Evolutionary conservation across 495 filamentous ascomycete genomes (phyloP).

Genomic region (Bacidia gigantensis): DNA sequence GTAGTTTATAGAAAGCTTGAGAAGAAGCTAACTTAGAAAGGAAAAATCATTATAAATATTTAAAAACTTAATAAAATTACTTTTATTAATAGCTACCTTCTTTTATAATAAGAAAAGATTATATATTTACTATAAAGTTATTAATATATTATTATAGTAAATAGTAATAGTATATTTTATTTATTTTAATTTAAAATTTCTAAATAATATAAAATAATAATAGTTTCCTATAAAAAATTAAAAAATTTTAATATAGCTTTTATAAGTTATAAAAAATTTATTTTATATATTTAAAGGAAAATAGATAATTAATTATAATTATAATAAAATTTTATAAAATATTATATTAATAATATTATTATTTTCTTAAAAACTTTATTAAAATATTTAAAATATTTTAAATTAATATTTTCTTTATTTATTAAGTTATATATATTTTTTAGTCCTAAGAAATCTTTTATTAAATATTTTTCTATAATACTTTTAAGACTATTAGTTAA

Average conservation of each 20-base stretch:
- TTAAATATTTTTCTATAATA: neutral
- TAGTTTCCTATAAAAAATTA: neutral
- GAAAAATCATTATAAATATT: slow-evolving; percentile 2
- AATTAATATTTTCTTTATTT: neutral
- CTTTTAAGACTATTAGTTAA: neutral
- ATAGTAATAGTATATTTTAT: slow-evolving; percentile 5
- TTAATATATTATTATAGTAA: slow-evolving; percentile 4
- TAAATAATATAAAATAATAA: neutral
- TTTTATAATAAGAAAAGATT: slow-evolving; percentile 1
- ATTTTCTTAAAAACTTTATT: neutral
- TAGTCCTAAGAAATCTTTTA: neutral
- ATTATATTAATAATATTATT: slow-evolving; percentile 7
- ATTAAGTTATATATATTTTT: neutral
- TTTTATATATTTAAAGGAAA: slow-evolving; percentile 1
- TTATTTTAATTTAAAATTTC: neutral
- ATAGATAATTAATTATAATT: slow-evolving; percentile 5
- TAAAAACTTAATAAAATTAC: slow-evolving; percentile 1
- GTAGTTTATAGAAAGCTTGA: neutral
- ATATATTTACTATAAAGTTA: slow-evolving; percentile 2
- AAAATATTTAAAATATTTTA: slow-evolving; percentile 3
- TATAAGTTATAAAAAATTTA: slow-evolving; percentile 7
- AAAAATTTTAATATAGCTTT: neutral
- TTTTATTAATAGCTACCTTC: slow-evolving; percentile 6
- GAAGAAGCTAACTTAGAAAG: slow-evolving; percentile 8
- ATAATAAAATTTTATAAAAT: neutral